Evolutionary conservation across 2,329 filamentous ascomycete species (phyloP).

Genomic region (Ophiocordyceps camponoti-leonardi): DNA sequence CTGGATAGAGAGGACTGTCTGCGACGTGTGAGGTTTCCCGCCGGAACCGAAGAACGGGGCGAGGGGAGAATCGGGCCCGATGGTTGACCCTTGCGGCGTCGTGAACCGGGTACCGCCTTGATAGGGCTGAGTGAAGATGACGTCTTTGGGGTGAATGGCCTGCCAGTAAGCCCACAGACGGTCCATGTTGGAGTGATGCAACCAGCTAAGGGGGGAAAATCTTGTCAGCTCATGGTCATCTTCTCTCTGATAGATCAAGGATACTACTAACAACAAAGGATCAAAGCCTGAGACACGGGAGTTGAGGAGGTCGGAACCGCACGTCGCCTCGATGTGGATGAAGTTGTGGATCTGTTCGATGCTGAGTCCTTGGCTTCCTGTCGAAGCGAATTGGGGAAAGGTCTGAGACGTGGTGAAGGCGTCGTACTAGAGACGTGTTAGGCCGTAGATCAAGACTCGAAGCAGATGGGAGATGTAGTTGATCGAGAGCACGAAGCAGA

Average conservation of each 20-base stretch:
- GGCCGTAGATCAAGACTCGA: background rate
- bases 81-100: conserved; percentile 18
- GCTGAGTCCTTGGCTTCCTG: conserved; percentile 17
- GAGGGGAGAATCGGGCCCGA: conserved; percentile 26
- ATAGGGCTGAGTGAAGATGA: conserved; percentile 18
- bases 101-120: conserved; percentile 18
- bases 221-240: background rate
- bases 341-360: conserved; percentile 25
- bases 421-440: conserved; percentile 16
- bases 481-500: too few relatives aligned
- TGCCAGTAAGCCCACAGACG: conserved; percentile 42
- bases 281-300: conserved; percentile 24
- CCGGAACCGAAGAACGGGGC: conserved; percentile 29
- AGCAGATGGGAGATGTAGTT: too few relatives aligned
- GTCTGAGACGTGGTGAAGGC: conserved; percentile 17
- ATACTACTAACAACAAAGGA: conserved; percentile 21
- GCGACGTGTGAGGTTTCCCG: conserved; percentile 12
- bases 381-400: conserved; percentile 18
- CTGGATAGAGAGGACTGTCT: conserved; percentile 20
- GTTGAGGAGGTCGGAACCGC: conserved; percentile 22
- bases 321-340: conserved; percentile 21
- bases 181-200: conserved; percentile 43
- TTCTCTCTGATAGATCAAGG: background rate
- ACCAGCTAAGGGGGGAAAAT: conserved; percentile 20
- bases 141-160: conserved; percentile 19